Evolutionary conservation across 768 basidiomycete genomes (phyloP), one percentile per base, ranked within the genome.

Genomic region (Cystobasidium onofrii): DNA sequence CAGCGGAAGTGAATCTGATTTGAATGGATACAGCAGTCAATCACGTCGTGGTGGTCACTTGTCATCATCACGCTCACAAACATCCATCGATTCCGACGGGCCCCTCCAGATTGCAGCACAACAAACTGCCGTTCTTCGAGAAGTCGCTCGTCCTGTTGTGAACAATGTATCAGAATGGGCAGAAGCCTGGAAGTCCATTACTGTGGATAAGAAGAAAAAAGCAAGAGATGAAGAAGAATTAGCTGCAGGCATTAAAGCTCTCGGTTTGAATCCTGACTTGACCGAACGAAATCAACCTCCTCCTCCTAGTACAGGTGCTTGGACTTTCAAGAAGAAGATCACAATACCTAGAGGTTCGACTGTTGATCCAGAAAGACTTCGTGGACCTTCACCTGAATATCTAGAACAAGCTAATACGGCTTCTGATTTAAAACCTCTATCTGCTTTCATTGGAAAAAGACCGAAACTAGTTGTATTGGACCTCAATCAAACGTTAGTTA

Each of bases 401-500:
- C 65, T 25, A 25, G 20, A 29, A 25, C 6, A 18, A 20, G 44
- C 39, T 1, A 29, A 43, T 31, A 15, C 12, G 12, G 43, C 44
- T 50, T 52, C 65, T 3, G n/a, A 52, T 13, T 15, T 43, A 54
- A 1, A 29, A 10, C 50, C 31, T 39, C 18, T 64, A 3, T 15
- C 2, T 27, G 44, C 39, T 41, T 36, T 43, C 10, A 9, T 43
- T 2, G 41, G 44, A 18, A 60, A 55, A 27, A 55, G 36, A 44
- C 76, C 77, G 0, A 46, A 60, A 1, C 31, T 76, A 25, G n/a
- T 78, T 20, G 55, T 78, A 20, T 65, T 78, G 20, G 77, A 78
- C 36, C 67, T 78, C 13, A 78, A 78, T 63, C 72, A 78, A 64
- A 76, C 75, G 2, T 64, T 78, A 18, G 63, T 78, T 0, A 73